phyloP scores from a whole-genome alignment of 83 land plant species.

The Diphasiastrum complanatum region DNA sequence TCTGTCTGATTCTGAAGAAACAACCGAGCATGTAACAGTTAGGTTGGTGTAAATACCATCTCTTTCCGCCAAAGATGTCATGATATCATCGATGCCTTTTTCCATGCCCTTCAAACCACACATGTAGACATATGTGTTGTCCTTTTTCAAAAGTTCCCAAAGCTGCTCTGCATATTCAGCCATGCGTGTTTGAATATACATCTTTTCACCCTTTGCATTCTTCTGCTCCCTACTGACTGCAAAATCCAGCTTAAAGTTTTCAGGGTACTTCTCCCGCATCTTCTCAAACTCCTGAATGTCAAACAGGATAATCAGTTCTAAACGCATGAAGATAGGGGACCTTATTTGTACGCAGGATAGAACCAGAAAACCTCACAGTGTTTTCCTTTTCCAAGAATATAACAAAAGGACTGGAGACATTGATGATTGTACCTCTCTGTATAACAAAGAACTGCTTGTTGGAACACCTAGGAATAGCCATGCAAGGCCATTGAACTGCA shows the following conservation, averaged over 20 bases:
- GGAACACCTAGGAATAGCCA: slow-evolving; percentile 99
- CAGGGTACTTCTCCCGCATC: slow-evolving; percentile 76
- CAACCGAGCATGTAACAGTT: not conserved
- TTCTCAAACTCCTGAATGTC: slow-evolving; percentile 79
- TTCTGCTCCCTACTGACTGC: slow-evolving; percentile 96
- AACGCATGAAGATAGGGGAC: not conserved
- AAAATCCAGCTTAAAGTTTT: slow-evolving; percentile 81
- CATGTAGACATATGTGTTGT: slow-evolving; percentile 92
- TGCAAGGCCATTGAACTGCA: slow-evolving; percentile 91
- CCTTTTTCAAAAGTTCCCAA: slow-evolving; percentile 88
- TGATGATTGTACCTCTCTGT: slow-evolving; percentile 89
- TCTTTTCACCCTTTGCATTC: slow-evolving; percentile 89
- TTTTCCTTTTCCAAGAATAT: not conserved
- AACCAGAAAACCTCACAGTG: not conserved
- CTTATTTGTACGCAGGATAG: not conserved
- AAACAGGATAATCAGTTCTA: not conserved
- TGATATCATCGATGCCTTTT: slow-evolving; percentile 95
- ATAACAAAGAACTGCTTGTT: slow-evolving; percentile 80
- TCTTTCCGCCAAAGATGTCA: slow-evolving; percentile 73
- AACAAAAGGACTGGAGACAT: not conserved
- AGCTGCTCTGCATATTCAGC: slow-evolving; percentile 82
- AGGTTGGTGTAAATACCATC: slow-evolving; percentile 48
- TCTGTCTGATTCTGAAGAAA: too few species aligned
- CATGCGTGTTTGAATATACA: slow-evolving; percentile 97
- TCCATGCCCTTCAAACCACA: slow-evolving; percentile 98